phyloP scores from a whole-genome alignment of 805 yeast genomes.

The Jamesozyma rosinii region DNA sequence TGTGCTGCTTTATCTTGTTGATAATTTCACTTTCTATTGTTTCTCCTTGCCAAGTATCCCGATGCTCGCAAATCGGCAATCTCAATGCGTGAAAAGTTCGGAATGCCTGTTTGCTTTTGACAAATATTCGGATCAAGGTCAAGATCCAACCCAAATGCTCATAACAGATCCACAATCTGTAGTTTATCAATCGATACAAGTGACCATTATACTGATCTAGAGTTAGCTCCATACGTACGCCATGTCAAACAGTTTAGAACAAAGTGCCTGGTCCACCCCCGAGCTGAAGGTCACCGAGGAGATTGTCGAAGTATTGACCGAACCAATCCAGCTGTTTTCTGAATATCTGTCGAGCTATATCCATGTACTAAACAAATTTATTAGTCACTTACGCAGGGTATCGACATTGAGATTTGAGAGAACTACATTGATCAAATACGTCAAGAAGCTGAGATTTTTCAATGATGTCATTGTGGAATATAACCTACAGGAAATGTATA shows the following conservation, averaged over 20 bases:
- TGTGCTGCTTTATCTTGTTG: no score
- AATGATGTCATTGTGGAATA: slow-evolving; percentile 19
- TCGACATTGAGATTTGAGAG: slow-evolving; percentile 28
- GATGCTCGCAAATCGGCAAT: not conserved
- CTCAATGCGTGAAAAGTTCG: not conserved
- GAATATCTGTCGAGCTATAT: slow-evolving; percentile 24
- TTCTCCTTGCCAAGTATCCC: not conserved
- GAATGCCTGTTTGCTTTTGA: no score
- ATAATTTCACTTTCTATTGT: no score
- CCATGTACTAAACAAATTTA: slow-evolving; percentile 26
- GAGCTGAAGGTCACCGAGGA: slow-evolving; percentile 7
- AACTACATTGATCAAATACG: slow-evolving; percentile 28
- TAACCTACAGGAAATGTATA: not conserved
- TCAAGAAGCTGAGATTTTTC: slow-evolving; percentile 29
- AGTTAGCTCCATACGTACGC: no score
- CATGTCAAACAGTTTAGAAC: slow-evolving; percentile 1
- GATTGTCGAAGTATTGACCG: slow-evolving; percentile 6
- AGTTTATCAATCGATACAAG: no score
- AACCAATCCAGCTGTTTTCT: slow-evolving; percentile 12
- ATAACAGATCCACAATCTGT: no score
- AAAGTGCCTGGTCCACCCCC: slow-evolving; percentile 2
- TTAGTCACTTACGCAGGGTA: slow-evolving; percentile 25
- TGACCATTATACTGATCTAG: no score
- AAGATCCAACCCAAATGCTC: no score
- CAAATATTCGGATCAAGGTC: no score